These are phyloP conservation scores for Colletotrichum sp. DNA, from an alignment of 2,329 filamentous ascomycete species.

Conservation along the genomic window DNA sequence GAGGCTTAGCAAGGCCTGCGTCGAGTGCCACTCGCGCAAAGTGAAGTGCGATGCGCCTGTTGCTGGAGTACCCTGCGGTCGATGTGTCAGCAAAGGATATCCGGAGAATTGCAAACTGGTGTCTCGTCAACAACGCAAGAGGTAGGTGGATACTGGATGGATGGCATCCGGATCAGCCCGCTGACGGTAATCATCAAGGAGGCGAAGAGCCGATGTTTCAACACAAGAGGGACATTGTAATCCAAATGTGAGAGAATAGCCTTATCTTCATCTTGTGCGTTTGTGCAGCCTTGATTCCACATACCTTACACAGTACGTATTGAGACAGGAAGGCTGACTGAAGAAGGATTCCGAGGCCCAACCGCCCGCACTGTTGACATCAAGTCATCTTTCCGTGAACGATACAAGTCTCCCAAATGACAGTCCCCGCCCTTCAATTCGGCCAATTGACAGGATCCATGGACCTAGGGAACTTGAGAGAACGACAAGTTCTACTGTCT, in stretches of 20 bases:
- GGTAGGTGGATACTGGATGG: neutral
- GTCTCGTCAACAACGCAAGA: neutral
- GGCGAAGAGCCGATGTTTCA: neutral
- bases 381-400: neutral
- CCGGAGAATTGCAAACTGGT: neutral
- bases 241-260: neutral
- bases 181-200: neutral
- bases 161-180: neutral
- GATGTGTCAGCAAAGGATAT: neutral
- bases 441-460: neutral
- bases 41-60: neutral
- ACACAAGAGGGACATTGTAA: neutral
- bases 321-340: neutral
- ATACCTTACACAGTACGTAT: neutral
- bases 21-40: neutral
- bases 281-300: neutral
- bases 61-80: neutral
- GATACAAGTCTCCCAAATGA: neutral
- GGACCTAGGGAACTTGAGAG: neutral
- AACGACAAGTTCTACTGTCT: neutral
- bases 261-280: neutral
- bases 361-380: too few relatives aligned
- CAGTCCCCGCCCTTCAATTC: neutral
- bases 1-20: neutral
- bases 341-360: neutral